Evolutionary conservation across 1,139 yeast genomes (phyloP).

Genomic region (Lodderomyces orthopsilosis): DNA sequence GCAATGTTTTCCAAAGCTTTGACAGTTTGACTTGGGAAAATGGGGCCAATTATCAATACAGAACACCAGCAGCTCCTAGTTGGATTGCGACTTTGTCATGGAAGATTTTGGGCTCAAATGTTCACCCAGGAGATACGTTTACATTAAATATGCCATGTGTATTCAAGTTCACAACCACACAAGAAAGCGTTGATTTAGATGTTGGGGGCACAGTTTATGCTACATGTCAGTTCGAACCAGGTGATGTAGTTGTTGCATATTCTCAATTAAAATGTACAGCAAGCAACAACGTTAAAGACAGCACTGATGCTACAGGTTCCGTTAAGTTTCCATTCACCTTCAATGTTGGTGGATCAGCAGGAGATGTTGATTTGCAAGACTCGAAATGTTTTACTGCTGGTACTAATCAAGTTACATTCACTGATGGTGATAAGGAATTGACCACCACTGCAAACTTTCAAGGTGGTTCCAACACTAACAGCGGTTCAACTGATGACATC

Average conservation of each 20-base stretch:
- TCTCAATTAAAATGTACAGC: slow-evolving; percentile 27
- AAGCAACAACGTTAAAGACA: slow-evolving; percentile 14
- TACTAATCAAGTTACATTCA: slow-evolving; percentile 24
- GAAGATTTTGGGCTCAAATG: slow-evolving; percentile 19
- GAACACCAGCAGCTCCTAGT: slow-evolving; percentile 19
- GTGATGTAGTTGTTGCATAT: slow-evolving; percentile 21
- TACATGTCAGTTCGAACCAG: slow-evolving; percentile 23
- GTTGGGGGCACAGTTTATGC: slow-evolving; percentile 29
- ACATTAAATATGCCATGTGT: slow-evolving; percentile 25
- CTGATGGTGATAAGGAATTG: slow-evolving; percentile 23
- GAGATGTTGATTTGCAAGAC: slow-evolving; percentile 17
- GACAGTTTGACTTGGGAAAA: slow-evolving; percentile 14
- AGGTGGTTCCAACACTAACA: neutral
- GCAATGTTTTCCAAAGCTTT: slow-evolving; percentile 20
- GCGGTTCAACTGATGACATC: slow-evolving; percentile 6
- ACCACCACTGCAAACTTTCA: slow-evolving; percentile 17
- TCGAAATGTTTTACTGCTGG: slow-evolving; percentile 22
- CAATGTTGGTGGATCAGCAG: slow-evolving; percentile 23
- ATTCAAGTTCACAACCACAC: slow-evolving; percentile 20
- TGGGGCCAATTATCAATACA: slow-evolving; percentile 9
- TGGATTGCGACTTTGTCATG: slow-evolving; percentile 28
- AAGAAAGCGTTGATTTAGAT: slow-evolving; percentile 14
- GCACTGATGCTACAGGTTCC: slow-evolving; percentile 12
- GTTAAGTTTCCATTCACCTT: slow-evolving; percentile 25
- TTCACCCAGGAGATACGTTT: slow-evolving; percentile 26